Conservation (phyloP, 306 rosid species). For the Oxytropis ochrocephala region DNA sequence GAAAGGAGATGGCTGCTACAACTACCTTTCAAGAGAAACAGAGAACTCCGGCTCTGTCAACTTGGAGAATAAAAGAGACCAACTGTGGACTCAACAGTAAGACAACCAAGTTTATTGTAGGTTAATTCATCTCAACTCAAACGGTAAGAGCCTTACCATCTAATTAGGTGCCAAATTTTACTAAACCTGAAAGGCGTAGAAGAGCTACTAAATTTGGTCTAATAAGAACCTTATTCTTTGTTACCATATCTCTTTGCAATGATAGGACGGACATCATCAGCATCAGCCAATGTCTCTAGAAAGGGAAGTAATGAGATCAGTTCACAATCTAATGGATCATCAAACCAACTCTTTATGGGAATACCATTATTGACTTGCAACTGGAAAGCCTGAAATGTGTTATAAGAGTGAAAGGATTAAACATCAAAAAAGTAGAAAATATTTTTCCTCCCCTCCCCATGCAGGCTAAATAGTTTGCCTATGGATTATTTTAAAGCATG, state of each 20-base stretch:
- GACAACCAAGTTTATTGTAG: slow-evolving; percentile 51
- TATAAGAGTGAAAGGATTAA: slow-evolving; percentile 31
- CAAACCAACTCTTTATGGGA: slow-evolving; percentile 99
- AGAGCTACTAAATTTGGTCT: slow-evolving; percentile 54
- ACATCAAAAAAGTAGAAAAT: neutral
- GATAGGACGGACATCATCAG: slow-evolving; percentile 95
- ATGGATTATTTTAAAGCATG: neutral
- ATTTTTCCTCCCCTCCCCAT: neutral
- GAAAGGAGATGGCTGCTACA: slow-evolving; percentile 37
- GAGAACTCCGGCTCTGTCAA: slow-evolving; percentile 53
- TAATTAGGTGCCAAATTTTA: slow-evolving; percentile 49
- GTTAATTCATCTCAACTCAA: slow-evolving; percentile 59
- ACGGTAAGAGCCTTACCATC: slow-evolving; percentile 36
- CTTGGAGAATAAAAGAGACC: slow-evolving; percentile 42
- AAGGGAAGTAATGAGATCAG: slow-evolving; percentile 91
- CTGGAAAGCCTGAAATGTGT: slow-evolving; percentile 79
- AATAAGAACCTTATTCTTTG: slow-evolving; percentile 75
- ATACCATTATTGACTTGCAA: slow-evolving; percentile 99
- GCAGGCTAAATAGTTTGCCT: neutral
- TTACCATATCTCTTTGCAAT: slow-evolving; percentile 83
- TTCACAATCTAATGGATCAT: slow-evolving; percentile 78
- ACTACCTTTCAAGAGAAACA: slow-evolving; percentile 75
- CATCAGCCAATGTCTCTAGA: slow-evolving; percentile 84
- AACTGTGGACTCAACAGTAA: slow-evolving; percentile 47
- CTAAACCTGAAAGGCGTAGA: slow-evolving; percentile 30